Conservation (phyloP, 805 yeast genomes). For the Hanseniaspora lachancei region DNA sequence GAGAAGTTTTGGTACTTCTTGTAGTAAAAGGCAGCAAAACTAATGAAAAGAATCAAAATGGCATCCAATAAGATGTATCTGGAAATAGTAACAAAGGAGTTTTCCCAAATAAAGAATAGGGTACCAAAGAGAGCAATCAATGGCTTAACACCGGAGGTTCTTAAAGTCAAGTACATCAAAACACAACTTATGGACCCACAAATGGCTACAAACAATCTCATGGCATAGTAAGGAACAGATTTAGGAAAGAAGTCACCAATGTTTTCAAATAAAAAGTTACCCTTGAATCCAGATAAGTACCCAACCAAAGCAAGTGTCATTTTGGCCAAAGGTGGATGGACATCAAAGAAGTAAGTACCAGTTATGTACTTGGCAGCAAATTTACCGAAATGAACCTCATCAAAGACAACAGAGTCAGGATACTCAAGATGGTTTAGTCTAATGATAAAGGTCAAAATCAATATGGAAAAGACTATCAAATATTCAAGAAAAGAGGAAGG, state of each 20-base stretch:
- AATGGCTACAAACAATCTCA: constrained; percentile 59
- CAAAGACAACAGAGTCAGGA: constrained; percentile 80
- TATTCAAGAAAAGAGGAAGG: constrained; percentile 31
- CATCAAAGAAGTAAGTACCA: constrained; percentile 57
- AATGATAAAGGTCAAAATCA: constrained; percentile 40
- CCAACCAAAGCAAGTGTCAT: constrained; percentile 65
- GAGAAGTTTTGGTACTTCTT: constrained; percentile 52
- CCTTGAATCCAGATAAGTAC: constrained; percentile 53
- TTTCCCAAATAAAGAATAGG: constrained; percentile 48
- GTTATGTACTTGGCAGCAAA: constrained; percentile 71
- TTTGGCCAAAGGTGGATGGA: constrained; percentile 69
- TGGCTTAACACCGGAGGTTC: constrained; percentile 60
- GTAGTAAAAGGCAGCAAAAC: constrained; percentile 51
- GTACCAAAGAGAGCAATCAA: constrained; percentile 46
- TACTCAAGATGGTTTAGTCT: constrained; percentile 47
- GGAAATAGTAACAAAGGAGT: constrained; percentile 55
- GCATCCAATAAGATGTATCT: constrained; percentile 65
- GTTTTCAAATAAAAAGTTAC: constrained; percentile 51
- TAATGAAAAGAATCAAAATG: constrained; percentile 65
- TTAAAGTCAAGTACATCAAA: constrained; percentile 52
- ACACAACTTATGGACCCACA: constrained; percentile 58
- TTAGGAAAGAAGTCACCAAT: constrained; percentile 55
- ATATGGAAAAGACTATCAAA: constrained; percentile 31
- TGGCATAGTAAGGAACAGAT: constrained; percentile 45
- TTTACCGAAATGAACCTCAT: constrained; percentile 94